Conservation (phyloP, 768 basidiomycete species). For the Trametes elegans region DNA sequence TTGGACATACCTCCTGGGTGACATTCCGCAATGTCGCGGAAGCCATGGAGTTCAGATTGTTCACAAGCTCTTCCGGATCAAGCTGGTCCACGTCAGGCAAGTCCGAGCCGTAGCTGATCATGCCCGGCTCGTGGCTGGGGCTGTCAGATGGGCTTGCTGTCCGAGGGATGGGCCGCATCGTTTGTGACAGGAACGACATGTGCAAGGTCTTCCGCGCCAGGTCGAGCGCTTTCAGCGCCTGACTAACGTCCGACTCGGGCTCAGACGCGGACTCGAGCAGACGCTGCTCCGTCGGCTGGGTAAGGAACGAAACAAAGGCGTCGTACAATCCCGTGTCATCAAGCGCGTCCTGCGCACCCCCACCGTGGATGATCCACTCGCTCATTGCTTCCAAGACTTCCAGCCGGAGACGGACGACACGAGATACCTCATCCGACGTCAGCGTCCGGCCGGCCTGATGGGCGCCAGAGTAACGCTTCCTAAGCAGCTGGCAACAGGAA, state of each 20-base stretch:
- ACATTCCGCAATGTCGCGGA: conserved; percentile 73
- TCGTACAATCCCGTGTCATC: conserved; percentile 66
- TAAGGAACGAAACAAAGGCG: conserved; percentile 60
- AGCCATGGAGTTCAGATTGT: conserved; percentile 75
- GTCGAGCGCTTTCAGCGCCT: conserved; percentile 31
- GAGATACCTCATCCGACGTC: conserved; percentile 45
- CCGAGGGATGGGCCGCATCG: conserved; percentile 48
- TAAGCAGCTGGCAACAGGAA: conserved; percentile 53
- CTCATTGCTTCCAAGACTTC: conserved; percentile 64
- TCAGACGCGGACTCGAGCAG: conserved; percentile 25
- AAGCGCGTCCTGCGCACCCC: conserved; percentile 75
- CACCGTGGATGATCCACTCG: conserved; percentile 72
- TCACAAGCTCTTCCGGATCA: conserved; percentile 58
- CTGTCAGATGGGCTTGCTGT: conserved; percentile 1
- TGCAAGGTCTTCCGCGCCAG: conserved; percentile 42
- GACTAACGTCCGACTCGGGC: conserved; percentile 7
- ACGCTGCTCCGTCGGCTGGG: conserved; percentile 50
- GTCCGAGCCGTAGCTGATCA: conserved; percentile 22
- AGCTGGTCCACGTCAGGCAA: conserved; percentile 28
- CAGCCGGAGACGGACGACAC: conserved; percentile 50
- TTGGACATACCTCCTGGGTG: conserved; percentile 61
- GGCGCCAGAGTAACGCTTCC: conserved; percentile 66
- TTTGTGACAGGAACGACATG: conserved; percentile 51
- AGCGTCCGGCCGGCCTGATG: conserved; percentile 43
- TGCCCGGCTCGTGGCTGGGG: background rate